Base-by-base conservation (phyloP, 139 green algal species). In the Chlorella sp. region DNA sequence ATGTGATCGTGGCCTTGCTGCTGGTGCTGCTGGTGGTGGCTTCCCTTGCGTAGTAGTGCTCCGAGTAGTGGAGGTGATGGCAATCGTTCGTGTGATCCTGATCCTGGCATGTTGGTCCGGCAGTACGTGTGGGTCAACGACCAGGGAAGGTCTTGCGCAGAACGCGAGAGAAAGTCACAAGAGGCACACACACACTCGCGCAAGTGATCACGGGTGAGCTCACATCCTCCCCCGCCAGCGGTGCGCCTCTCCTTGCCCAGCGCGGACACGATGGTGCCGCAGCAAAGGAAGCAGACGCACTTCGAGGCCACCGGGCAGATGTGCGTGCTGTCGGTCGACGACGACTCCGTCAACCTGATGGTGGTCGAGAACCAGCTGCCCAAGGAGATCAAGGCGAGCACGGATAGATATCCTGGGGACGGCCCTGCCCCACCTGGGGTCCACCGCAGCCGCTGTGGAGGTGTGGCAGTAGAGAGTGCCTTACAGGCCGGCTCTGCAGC, bases 271-370 rank as follows among this genome's bases (percentile, higher is more conserved):
- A 26, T 55, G 42, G 42, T 17, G 10, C 10, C 10, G 42, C 10
- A 55, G 36, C 2, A 10, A 69, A 55, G 63, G 5, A 85, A 85
- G 62, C 74, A 71, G 2, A 51, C 32, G 2, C 69, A 82, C 24
- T 85, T 35, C 33, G 69, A 77, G 20, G 31, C 49, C 3, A 33
- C 75, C 33, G 72, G 72, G 17, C 67, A 64, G 64, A 55, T 85
- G 22, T 75, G 55, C 22, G 63, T 85, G 23, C 27, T 85, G 20
- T 64, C 42, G 1, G 49, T 85, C 5, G 80, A 85, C 29, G 80
- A 85, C 42, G 80, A 85, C 35, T 49, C 71, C 3, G 75, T 85
- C 14, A 85, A 85, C 59, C 65, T 82, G 1, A 78, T 85, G 69
- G 80, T 85, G 0, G 76, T 85, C n/a, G 80, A 85, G 49, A 73